Evolutionary conservation across 2,329 filamentous ascomycete genomes (phyloP).

Genomic region (Corynespora cassiicola): DNA sequence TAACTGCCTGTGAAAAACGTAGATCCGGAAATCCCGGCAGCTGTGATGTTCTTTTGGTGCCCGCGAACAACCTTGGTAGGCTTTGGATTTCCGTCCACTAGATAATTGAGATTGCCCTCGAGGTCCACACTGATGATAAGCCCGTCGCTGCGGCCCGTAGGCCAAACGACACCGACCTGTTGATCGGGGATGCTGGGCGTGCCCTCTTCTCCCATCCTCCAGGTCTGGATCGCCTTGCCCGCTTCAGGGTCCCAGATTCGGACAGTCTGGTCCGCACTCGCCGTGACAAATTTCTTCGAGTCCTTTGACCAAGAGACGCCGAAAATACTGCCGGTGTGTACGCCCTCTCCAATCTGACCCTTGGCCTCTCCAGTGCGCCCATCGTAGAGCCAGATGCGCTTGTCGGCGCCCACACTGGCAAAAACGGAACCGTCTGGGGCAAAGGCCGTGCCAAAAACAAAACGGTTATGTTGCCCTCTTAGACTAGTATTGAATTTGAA

Average conservation of each 20-base stretch:
- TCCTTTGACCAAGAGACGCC: slow-evolving; percentile 89
- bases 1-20: slow-evolving; percentile 90
- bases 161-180: slow-evolving; percentile 94
- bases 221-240: slow-evolving; percentile 78
- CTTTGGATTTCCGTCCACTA: slow-evolving; percentile 72
- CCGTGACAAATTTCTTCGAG: slow-evolving; percentile 85
- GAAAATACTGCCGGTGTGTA: slow-evolving; percentile 92
- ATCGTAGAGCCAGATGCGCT: slow-evolving; percentile 91
- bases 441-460: slow-evolving; percentile 86
- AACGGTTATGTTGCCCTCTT: slow-evolving; percentile 81
- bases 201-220: slow-evolving; percentile 81
- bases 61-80: slow-evolving; percentile 79
- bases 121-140: slow-evolving; percentile 90
- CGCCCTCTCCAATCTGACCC: slow-evolving; percentile 77
- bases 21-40: slow-evolving; percentile 67
- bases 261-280: slow-evolving; percentile 92
- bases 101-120: slow-evolving; percentile 88
- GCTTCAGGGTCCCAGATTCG: slow-evolving; percentile 91
- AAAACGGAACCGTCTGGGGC: slow-evolving; percentile 84
- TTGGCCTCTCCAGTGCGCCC: slow-evolving; percentile 91
- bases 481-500: slow-evolving; percentile 95
- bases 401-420: slow-evolving; percentile 91
- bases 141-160: slow-evolving; percentile 79
- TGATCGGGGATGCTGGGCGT: slow-evolving; percentile 78
- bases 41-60: slow-evolving; percentile 90